A percentile compares a stretch with the other conserved stretches of the same genome.
These are phyloP conservation scores for Balamuthia mandrillaris DNA, from an alignment of 208 protist species.

Conservation along the genomic window DNA sequence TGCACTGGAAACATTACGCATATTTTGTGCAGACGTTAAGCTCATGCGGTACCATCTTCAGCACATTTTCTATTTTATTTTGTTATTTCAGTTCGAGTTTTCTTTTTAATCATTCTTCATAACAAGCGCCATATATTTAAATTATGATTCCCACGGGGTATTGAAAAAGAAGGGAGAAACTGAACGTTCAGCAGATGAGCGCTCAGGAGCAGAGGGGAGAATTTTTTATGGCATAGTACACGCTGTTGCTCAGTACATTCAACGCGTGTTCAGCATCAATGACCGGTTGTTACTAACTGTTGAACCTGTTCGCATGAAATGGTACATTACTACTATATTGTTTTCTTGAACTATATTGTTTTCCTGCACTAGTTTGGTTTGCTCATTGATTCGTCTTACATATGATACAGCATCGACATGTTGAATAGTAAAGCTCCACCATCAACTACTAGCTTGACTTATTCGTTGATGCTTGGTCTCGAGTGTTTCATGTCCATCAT, in stretches of 20 bases:
- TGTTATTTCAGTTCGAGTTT: neutral
- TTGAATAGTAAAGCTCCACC: conserved; percentile 5
- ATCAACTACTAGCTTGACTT: neutral
- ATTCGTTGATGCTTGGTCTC: conserved; percentile 5
- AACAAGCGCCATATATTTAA: conserved; percentile 20
- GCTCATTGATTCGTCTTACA: neutral
- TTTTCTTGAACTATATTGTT: neutral
- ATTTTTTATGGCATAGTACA: conserved; percentile 10
- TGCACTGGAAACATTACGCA: neutral
- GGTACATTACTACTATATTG: neutral
- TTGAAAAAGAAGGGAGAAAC: neutral
- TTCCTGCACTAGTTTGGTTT: neutral
- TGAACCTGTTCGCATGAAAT: conserved; percentile 21
- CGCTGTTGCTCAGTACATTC: conserved; percentile 1
- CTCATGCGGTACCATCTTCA: neutral
- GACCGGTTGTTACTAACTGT: neutral
- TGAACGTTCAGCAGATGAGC: no score
- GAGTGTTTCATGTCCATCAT: neutral
- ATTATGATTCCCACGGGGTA: neutral
- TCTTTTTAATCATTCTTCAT: neutral
- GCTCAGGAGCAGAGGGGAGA: neutral
- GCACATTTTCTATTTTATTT: neutral
- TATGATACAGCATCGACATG: conserved; percentile 21
- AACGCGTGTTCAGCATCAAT: conserved; percentile 18
- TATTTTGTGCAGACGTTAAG: neutral